Percentiles rank a stretch among this genome's conserved stretches.
Conservation (phyloP, 768 basidiomycete genomes). For the Chalciporus pseudorubinellus region DNA sequence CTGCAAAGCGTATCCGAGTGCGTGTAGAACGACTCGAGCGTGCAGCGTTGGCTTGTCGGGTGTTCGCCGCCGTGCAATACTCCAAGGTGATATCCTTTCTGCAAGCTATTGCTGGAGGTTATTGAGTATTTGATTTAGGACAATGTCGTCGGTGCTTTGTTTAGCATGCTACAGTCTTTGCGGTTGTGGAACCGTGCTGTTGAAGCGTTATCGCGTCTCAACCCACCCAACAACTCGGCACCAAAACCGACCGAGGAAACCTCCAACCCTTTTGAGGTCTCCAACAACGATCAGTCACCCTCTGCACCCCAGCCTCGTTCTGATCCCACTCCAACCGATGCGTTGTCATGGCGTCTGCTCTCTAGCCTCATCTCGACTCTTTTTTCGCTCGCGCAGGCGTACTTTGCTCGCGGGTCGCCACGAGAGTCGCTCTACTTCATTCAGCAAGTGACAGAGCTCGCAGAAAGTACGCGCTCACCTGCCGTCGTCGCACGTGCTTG, state of each 20-base stretch:
- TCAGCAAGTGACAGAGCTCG: conserved; percentile 72
- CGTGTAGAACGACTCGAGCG: conserved; percentile 62
- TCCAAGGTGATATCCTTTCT: conserved; percentile 47
- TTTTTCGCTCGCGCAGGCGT: conserved; percentile 62
- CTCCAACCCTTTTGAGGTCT: conserved; percentile 57
- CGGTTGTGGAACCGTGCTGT: conserved; percentile 80
- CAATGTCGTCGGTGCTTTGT: conserved; percentile 54
- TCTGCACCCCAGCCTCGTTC: conserved; percentile 11
- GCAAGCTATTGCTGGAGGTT: background rate
- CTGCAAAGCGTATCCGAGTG: conserved; percentile 54
- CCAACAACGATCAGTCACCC: conserved; percentile 29
- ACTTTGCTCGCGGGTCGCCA: conserved; percentile 73
- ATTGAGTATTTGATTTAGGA: conserved; percentile 41
- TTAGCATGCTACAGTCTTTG: conserved; percentile 63
- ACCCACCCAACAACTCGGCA: conserved; percentile 33
- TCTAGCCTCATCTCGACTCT: conserved; percentile 67
- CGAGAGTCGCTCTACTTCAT: conserved; percentile 85
- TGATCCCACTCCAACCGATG: conserved; percentile 40
- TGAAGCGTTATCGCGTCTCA: conserved; percentile 62
- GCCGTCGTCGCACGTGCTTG: conserved; percentile 64
- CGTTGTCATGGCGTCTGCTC: conserved; percentile 73
- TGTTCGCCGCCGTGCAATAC: conserved; percentile 67
- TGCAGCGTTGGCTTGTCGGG: conserved; percentile 68
- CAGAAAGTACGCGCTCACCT: conserved; percentile 63
- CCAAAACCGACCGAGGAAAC: conserved; percentile 32